phyloP scores from a whole-genome alignment of 768 basidiomycete genomes.

The Naganishia randhawae region DNA sequence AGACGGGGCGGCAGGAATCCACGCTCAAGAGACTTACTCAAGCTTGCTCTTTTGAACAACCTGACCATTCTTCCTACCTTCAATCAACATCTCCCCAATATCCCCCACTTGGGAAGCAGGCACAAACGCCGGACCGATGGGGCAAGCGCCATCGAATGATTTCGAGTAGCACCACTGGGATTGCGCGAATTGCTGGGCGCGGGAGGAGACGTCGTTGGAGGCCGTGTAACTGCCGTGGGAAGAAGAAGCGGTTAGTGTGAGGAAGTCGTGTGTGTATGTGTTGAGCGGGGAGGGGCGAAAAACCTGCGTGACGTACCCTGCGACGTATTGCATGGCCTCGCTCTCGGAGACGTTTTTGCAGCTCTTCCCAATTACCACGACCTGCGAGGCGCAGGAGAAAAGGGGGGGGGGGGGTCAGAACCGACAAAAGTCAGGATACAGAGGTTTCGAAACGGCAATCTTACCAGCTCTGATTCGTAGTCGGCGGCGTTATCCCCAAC shows the following conservation, averaged over 20 bases:
- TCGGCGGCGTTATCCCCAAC: slow-evolving; percentile 40
- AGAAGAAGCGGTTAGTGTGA: slow-evolving; percentile 38
- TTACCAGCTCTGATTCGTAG: slow-evolving; percentile 48
- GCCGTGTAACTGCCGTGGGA: slow-evolving; percentile 51
- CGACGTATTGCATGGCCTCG: slow-evolving; percentile 78
- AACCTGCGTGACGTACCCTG: slow-evolving; percentile 6
- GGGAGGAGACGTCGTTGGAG: slow-evolving; percentile 64
- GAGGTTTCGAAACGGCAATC: neutral
- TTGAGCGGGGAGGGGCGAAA: no score
- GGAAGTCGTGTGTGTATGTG: no score
- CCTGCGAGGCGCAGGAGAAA: slow-evolving; percentile 9
- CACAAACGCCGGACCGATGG: slow-evolving; percentile 77
- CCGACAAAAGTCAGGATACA: no score
- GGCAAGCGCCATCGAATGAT: slow-evolving; percentile 68
- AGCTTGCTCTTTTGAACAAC: slow-evolving; percentile 72
- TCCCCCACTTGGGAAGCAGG: slow-evolving; percentile 63
- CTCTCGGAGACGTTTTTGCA: slow-evolving; percentile 74
- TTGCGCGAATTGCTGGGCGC: slow-evolving; percentile 72
- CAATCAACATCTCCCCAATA: slow-evolving; percentile 64
- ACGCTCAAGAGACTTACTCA: slow-evolving; percentile 57
- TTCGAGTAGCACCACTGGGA: slow-evolving; percentile 88
- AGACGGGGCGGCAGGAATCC: neutral
- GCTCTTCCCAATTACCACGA: slow-evolving; percentile 73
- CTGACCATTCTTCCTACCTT: slow-evolving; percentile 64
- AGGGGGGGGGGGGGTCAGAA: no score